These are phyloP conservation scores for Aspergillus egyptiacus DNA, from an alignment of 495 filamentous ascomycete species.

Conservation along the genomic window DNA sequence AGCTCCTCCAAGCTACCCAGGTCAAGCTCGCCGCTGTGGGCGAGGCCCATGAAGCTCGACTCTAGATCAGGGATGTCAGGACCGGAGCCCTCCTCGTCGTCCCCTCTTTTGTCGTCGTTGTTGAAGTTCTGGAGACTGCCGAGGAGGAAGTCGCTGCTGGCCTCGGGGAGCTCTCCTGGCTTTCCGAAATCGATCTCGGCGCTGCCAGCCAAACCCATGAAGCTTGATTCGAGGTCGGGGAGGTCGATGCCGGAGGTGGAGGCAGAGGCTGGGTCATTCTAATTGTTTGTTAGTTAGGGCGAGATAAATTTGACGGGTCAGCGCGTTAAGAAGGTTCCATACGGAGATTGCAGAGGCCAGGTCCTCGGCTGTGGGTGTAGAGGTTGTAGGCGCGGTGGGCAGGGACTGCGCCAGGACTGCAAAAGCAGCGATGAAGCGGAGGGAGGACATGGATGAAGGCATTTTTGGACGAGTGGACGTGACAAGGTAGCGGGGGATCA, in stretches of 20 bases:
- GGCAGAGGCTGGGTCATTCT: neutral
- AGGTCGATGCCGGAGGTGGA: neutral
- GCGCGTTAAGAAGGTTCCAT: neutral
- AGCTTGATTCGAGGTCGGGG: neutral
- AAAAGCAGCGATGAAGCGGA: neutral
- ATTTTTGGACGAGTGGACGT: conserved; percentile 1
- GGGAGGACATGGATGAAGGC: neutral
- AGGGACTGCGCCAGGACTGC: neutral
- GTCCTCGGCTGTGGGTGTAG: neutral
- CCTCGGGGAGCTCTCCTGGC: conserved; percentile 12
- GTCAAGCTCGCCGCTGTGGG: neutral
- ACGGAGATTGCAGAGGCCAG: neutral
- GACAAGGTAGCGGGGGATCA: neutral
- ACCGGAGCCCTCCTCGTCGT: neutral
- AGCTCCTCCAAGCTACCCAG: conserved; percentile 2
- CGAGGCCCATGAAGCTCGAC: conserved; percentile 10
- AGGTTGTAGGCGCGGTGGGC: neutral
- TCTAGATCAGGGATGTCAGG: neutral
- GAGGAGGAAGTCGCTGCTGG: conserved; percentile 80
- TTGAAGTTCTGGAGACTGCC: conserved; percentile 84
- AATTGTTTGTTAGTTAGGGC: neutral
- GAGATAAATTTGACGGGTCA: neutral
- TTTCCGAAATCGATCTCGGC: neutral
- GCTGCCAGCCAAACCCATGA: neutral
- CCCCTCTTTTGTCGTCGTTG: conserved; percentile 44